These are phyloP conservation scores for Gastrolobium villosum DNA, from an alignment of 306 rosid species.

Conservation along the genomic window DNA sequence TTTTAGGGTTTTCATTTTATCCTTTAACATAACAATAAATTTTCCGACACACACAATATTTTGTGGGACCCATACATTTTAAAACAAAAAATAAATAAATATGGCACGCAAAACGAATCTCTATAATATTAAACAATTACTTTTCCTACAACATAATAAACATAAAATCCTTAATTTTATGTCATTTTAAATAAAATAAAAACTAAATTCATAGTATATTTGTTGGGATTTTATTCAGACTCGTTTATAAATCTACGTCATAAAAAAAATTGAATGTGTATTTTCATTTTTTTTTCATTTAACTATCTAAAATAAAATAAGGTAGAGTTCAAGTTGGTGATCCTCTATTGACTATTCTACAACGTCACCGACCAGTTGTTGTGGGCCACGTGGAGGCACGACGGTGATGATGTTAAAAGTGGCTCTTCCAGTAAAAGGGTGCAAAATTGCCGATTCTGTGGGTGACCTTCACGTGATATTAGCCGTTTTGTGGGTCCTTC, in stretches of 20 bases:
- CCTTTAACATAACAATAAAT: too few relatives aligned
- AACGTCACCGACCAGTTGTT: conserved; percentile 42
- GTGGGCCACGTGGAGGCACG: conserved; percentile 59
- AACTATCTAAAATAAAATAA: not conserved
- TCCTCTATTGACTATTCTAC: conserved; percentile 1
- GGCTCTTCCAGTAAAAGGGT: conserved; percentile 7
- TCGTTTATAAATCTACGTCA: not conserved
- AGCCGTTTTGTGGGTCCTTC: conserved; percentile 33
- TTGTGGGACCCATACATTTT: too few relatives aligned
- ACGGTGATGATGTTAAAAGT: conserved; percentile 36
- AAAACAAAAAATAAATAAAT: too few relatives aligned
- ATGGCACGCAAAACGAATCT: too few relatives aligned
- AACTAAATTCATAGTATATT: too few relatives aligned
- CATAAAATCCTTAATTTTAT: too few relatives aligned
- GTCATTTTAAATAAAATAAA: too few relatives aligned
- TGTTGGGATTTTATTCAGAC: not conserved
- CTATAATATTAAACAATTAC: too few relatives aligned
- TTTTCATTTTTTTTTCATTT: not conserved
- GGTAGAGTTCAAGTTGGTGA: not conserved
- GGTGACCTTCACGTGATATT: conserved; percentile 48
- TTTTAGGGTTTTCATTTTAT: too few relatives aligned
- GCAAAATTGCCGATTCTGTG: conserved; percentile 6
- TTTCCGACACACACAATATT: too few relatives aligned
- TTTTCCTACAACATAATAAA: too few relatives aligned
- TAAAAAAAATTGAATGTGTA: too few relatives aligned